Evolutionary conservation across 371 early-diverging fungal genomes (phyloP).

Genomic region (Choanephora cucurbitarum): DNA sequence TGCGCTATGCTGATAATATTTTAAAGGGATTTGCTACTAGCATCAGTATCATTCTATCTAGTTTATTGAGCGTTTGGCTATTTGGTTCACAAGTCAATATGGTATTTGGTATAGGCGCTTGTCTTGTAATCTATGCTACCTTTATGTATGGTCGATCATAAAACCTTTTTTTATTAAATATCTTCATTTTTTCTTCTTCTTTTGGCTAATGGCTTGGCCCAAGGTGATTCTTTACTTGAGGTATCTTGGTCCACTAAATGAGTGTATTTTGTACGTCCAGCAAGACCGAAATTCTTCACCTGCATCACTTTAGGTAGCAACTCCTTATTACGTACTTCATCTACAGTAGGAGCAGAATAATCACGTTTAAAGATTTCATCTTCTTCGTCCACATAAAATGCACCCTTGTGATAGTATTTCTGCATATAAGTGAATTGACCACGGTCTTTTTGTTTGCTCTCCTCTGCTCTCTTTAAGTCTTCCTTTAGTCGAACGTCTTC

Average conservation of each 20-base stretch:
- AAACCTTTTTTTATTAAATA: constrained; percentile 6
- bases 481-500: constrained; percentile 77
- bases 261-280: constrained; percentile 88
- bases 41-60: constrained; percentile 85
- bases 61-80: constrained; percentile 62
- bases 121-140: constrained; percentile 71
- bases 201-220: constrained; percentile 33
- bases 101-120: constrained; percentile 70
- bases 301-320: constrained; percentile 86
- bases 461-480: constrained; percentile 63
- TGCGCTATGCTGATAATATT: constrained; percentile 94
- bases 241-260: constrained; percentile 89
- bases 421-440: constrained; percentile 65
- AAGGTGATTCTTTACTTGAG: constrained; percentile 42
- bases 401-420: constrained; percentile 89
- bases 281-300: constrained; percentile 87
- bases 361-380: constrained; percentile 69
- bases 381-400: constrained; percentile 74
- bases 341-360: constrained; percentile 74
- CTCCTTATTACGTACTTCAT: constrained; percentile 69
- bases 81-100: constrained; percentile 69
- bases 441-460: constrained; percentile 55
- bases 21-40: constrained; percentile 93
- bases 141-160: constrained; percentile 59
- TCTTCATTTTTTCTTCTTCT: constrained; percentile 25